Evolutionary conservation across 768 basidiomycete species (phyloP), one percentile per base, ranked within the genome.

Genomic region (Sarcodon sp.): DNA sequence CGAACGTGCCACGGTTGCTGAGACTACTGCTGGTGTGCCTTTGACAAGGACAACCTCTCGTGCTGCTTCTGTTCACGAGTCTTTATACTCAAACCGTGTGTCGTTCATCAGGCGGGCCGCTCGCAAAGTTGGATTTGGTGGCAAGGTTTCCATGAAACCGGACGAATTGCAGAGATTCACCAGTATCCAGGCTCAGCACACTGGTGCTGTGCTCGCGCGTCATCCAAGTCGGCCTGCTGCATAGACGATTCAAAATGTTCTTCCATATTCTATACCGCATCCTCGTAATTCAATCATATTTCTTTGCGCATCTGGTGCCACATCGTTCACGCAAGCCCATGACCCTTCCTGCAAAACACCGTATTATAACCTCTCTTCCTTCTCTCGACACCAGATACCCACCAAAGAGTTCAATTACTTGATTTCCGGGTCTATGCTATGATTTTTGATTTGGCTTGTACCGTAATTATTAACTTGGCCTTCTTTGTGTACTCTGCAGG

Each of bases 71-170:
- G 72, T 90, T 57, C 87, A 93, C 69, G 89, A 92, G 66, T 87
- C 86, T 9, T 64, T 94, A 56, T 97, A 96, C 76, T 87, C 87
- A 47, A 96, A 96, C 67, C 89, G 93, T 75, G 87, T 89, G 47
- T 80, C 77, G 53, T 98, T 97, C 77, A 81, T 98, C 61, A 80
- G 80, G 57, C 83, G 89, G 51, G 89, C 89, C 47, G 83, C 76
- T 49, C 77, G 84, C 66, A 86, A 86, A 67, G 87, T 93, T 60
- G 88, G 90, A 52, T 90, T 96, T 63, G 84, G 86, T 46, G 74
- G 78, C 57, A 82, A 81, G 69, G 69, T 89, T 49, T 70, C 75
- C 38, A 79, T 90, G 72, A 86, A 83, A 69, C 80, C 86, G 15
- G 84, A 87, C 64, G 89, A 92, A 64, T 68, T 92, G 54, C 79